Percentiles rank a stretch among this genome's conserved stretches.
Evolutionary conservation across 768 basidiomycete genomes (phyloP).

Genomic region (Termitomyces sp.): DNA sequence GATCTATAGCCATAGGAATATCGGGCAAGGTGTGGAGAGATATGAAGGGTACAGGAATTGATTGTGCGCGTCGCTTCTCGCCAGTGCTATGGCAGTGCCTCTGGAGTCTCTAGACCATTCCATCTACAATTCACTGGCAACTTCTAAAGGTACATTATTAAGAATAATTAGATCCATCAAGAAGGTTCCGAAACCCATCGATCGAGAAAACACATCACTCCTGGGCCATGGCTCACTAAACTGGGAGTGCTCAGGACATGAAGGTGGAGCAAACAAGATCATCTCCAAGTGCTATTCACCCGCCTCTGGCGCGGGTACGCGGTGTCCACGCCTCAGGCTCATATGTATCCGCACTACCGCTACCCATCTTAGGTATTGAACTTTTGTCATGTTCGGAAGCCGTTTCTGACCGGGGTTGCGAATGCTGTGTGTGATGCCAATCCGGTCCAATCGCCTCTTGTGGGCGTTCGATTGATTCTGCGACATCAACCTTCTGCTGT

Average conservation of each 20-base stretch:
- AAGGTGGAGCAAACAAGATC: too few relatives aligned
- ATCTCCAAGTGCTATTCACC: background rate
- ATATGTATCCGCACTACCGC: conserved; percentile 11
- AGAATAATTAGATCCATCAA: background rate
- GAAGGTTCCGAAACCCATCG: background rate
- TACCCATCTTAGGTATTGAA: conserved; percentile 6
- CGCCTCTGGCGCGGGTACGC: conserved; percentile 13
- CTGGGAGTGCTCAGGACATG: background rate
- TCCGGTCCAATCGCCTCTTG: background rate
- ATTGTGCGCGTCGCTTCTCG: background rate
- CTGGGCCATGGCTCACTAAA: background rate
- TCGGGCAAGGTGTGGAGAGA: background rate
- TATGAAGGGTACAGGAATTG: background rate
- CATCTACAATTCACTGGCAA: too few relatives aligned
- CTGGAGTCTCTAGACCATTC: too few relatives aligned
- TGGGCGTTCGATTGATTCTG: conserved; percentile 7
- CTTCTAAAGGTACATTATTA: background rate
- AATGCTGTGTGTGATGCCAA: background rate
- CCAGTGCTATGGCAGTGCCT: background rate
- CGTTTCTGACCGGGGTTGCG: background rate
- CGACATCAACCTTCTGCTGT: background rate
- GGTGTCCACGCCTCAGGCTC: conserved; percentile 20
- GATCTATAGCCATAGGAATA: too few relatives aligned
- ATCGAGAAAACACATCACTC: background rate
- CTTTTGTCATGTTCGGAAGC: background rate